Conservation (phyloP, 1,284 basidiomycete species). For the Puccinia novopanici region DNA sequence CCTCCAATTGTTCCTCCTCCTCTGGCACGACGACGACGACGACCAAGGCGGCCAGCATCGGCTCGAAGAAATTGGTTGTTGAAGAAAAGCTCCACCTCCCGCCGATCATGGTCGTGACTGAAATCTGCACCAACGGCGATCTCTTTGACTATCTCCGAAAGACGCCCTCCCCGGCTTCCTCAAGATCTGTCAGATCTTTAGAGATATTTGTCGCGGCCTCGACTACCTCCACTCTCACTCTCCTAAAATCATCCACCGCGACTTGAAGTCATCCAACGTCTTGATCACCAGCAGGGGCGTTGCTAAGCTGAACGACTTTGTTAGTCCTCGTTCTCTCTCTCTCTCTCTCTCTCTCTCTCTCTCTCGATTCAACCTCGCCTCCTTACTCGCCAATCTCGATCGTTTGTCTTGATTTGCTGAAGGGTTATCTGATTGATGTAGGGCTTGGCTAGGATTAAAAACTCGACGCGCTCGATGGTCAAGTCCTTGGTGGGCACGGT, state of each 20-base stretch:
- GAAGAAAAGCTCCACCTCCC: conserved; percentile 64
- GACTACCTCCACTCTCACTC: conserved; percentile 91
- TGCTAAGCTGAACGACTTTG: conserved; percentile 98
- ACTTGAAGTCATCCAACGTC: conserved; percentile 94
- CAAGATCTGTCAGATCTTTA: conserved; percentile 74
- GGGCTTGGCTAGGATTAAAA: conserved; percentile 83
- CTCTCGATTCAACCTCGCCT: background rate
- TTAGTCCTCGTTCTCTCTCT: conserved; percentile 57
- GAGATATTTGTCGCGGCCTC: conserved; percentile 87
- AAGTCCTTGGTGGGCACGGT: conserved; percentile 94
- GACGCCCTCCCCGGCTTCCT: conserved; percentile 62
- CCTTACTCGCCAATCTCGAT: background rate
- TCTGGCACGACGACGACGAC: background rate
- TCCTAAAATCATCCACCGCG: conserved; percentile 83
- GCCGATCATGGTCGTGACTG: conserved; percentile 97
- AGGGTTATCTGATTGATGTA: conserved; percentile 7
- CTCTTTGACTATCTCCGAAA: conserved; percentile 97
- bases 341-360: too few relatives aligned
- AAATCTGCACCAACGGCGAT: conserved; percentile 96
- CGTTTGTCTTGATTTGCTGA: background rate
- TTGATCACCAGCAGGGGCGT: conserved; percentile 86
- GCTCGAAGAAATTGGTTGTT: background rate
- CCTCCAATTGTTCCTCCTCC: conserved; percentile 65
- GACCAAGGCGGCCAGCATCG: conserved; percentile 69
- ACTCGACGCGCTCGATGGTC: conserved; percentile 94